Percentiles rank a stretch among this genome's conserved stretches.
Evolutionary conservation across 805 yeast species (phyloP).

Genomic region (Wickerhamomyces tratensis): DNA sequence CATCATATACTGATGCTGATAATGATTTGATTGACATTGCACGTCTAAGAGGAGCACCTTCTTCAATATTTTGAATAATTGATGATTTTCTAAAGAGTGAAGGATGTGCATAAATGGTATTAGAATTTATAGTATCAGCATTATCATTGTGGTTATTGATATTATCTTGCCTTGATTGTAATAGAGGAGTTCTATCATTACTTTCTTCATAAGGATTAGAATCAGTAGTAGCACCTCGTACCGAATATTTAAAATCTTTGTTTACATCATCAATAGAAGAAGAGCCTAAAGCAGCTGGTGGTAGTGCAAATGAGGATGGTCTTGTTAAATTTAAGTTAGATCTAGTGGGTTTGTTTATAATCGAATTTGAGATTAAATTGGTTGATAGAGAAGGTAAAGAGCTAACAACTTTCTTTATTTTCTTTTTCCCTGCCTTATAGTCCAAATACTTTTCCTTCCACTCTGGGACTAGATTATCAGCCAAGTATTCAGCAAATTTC

Average conservation of each 20-base stretch:
- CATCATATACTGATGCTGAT: slow-evolving; percentile 9
- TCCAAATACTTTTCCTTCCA: slow-evolving; percentile 82
- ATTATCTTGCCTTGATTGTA: not conserved
- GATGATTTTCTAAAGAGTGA: not conserved
- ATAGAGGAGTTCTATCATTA: slow-evolving; percentile 16
- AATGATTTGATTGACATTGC: not conserved
- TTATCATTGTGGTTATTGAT: too few species aligned
- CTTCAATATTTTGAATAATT: not conserved
- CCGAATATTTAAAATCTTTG: not conserved
- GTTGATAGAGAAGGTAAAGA: not conserved
- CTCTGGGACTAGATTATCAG: slow-evolving; percentile 39
- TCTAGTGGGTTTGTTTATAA: not conserved
- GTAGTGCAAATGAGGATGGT: slow-evolving; percentile 2
- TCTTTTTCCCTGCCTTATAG: slow-evolving; percentile 36
- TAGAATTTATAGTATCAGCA: not conserved
- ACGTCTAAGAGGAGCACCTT: slow-evolving; percentile 1
- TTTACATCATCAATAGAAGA: too few species aligned
- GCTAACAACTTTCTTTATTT: slow-evolving; percentile 15
- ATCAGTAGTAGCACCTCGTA: not conserved
- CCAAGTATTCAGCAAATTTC: slow-evolving; percentile 13
- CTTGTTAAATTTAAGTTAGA: not conserved
- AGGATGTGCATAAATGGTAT: not conserved
- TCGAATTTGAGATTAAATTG: slow-evolving; percentile 3
- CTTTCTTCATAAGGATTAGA: not conserved
- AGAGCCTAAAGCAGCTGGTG: slow-evolving; percentile 16